Evolutionary conservation across 805 yeast species (phyloP).

Genomic region (Pichia paraexigua): DNA sequence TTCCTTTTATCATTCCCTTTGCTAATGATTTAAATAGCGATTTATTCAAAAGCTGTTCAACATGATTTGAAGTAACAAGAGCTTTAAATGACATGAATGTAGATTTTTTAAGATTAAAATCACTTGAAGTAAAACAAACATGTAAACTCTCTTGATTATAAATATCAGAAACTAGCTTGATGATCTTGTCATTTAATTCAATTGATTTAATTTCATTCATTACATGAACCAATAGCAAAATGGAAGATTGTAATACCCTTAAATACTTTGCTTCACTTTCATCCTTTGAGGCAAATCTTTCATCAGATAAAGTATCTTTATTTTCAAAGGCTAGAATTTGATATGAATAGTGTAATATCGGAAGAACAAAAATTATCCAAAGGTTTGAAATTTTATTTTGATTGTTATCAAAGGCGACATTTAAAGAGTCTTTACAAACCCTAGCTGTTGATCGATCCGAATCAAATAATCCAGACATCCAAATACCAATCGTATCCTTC

Average conservation of each 20-base stretch:
- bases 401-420: conserved; percentile 47
- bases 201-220: conserved; percentile 7
- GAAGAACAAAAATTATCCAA: conserved; percentile 52
- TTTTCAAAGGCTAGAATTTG: conserved; percentile 50
- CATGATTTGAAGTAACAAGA: conserved; percentile 17
- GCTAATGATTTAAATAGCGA: conserved; percentile 33
- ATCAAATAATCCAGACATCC: conserved; percentile 69
- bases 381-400: conserved; percentile 47
- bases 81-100: conserved; percentile 32
- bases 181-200: conserved; percentile 15
- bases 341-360: conserved; percentile 46
- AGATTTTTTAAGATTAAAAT: conserved; percentile 35
- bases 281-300: conserved; percentile 55
- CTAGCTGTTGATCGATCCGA: conserved; percentile 53
- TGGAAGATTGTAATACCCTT: conserved; percentile 44
- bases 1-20: conserved; percentile 36
- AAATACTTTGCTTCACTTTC: conserved; percentile 60
- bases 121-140: conserved; percentile 33
- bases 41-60: conserved; percentile 18
- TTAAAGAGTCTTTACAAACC: conserved; percentile 40
- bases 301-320: conserved; percentile 62
- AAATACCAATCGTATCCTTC: conserved; percentile 62
- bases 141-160: conserved; percentile 37
- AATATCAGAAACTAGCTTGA: conserved; percentile 25
- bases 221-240: conserved; percentile 36